Conservation (phyloP, 176 grass and related monocot species). For the Neostapfia colusana region DNA sequence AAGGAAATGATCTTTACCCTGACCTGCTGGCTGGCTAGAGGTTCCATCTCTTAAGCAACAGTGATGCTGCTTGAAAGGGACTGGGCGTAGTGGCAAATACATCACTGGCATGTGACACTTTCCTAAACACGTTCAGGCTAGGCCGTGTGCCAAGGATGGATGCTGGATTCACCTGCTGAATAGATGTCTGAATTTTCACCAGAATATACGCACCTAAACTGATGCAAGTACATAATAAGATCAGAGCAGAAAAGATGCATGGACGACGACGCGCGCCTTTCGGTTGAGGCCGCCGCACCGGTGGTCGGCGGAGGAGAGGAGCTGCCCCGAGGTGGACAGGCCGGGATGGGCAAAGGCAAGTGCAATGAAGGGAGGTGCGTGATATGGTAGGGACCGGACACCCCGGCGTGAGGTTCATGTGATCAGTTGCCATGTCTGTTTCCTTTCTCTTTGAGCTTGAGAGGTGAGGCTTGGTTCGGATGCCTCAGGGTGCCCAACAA, state of each 20-base stretch:
- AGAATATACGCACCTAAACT: conserved; percentile 2
- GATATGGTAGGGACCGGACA: conserved; percentile 36
- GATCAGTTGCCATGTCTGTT: conserved; percentile 52
- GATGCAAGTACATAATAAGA: no score
- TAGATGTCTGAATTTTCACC: conserved; percentile 12
- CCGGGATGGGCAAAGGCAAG: conserved; percentile 23
- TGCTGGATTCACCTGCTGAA: background rate
- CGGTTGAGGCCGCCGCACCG: conserved; percentile 21
- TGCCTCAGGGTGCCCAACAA: conserved; percentile 32
- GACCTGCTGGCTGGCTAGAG: conserved; percentile 23
- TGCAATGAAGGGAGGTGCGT: conserved; percentile 12
- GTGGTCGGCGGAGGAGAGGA: background rate
- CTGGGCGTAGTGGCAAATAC: conserved; percentile 17
- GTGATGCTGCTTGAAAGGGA: conserved; percentile 48
- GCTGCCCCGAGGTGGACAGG: conserved; percentile 18
- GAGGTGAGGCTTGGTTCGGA: background rate
- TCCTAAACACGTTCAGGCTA: conserved; percentile 36
- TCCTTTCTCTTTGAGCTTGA: conserved; percentile 63
- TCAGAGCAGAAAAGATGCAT: conserved; percentile 3
- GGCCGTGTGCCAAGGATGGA: background rate
- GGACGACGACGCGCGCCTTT: conserved; percentile 10
- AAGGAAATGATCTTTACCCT: conserved; percentile 52
- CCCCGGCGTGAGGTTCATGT: conserved; percentile 40
- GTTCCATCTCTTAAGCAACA: conserved; percentile 50
- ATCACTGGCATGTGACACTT: conserved; percentile 47